A percentile compares a stretch with the other conserved stretches of the same genome.
Conservation (phyloP, 441 rosid genomes). For the Erodium chrysanthum region DNA sequence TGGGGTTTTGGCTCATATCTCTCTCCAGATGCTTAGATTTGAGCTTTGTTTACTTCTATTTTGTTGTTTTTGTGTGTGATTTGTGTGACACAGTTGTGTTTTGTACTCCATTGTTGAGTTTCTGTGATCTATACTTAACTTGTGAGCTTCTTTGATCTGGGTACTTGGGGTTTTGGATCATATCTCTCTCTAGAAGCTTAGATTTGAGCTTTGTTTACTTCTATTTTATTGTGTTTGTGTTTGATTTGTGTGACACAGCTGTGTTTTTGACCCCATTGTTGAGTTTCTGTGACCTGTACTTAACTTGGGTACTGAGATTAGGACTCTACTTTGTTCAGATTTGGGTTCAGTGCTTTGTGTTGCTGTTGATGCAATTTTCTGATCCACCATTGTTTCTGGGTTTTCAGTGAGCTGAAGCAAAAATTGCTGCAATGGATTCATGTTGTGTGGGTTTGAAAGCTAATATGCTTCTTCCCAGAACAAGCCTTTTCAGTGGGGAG, state of each 20-base stretch:
- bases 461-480: slow-evolving; percentile 26
- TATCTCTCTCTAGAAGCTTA: neutral
- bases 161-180: neutral
- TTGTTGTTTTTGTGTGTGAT: neutral
- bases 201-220: neutral
- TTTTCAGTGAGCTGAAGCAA: neutral
- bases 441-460: slow-evolving; percentile 33
- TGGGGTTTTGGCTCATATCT: neutral
- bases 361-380: neutral
- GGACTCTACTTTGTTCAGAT: neutral
- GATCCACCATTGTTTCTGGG: neutral
- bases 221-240: neutral
- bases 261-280: neutral
- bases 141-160: neutral
- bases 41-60: neutral
- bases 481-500: slow-evolving; percentile 26
- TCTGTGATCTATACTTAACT: neutral
- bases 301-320: neutral
- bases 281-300: neutral
- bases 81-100: slow-evolving; percentile 1
- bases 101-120: neutral
- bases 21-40: neutral
- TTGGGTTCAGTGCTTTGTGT: neutral
- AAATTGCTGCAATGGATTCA: slow-evolving; percentile 45
- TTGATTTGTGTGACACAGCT: neutral